Base-by-base conservation (phyloP, 257 asterid species). In the Jaltomata sinuosa region DNA sequence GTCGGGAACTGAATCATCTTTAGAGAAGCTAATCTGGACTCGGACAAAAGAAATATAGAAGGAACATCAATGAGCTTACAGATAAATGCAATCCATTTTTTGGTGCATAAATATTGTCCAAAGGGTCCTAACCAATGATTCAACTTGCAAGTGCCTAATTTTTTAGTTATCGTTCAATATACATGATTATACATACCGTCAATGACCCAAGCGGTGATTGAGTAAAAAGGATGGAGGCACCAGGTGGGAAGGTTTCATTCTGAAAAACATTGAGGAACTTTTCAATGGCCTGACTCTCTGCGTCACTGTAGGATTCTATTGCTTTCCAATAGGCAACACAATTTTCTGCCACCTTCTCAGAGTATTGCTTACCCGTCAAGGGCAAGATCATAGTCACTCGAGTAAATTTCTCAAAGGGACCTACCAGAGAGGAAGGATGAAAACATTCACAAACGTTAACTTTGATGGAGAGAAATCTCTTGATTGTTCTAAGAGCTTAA, bases 311-410 rank as follows among this genome's bases (percentile, higher is more conserved):
- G 65, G 86, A 88, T 53, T 94, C 98, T 3, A 85, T 47, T 14
- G 91, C 87, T 89, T 96, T 92, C 99, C 94, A 92, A 85, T 87
- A 79, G 3, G 97, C 95, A 36, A 90, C 87, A 83, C 98, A 93
- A 86, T 94, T 96, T 68, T 96, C 98, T 0, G 91, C 90, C 19
- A 96, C 99, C 87, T 94, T 96, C 90, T 89, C 97, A 1, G 99
- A 92, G 89, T 93, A 96, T 29, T 94, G 98, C 83, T 91, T 85
- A 34, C 99, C 99, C 74, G 97, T 92, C 59, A 96, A 87, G 10
- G 99, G 99, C 90, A 93, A 69, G 29, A 96, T 93, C 92, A 82
- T 92, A 4, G 91, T 94, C 89, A 94, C 97, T 83, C 67, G 89
- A 3, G 90, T 91, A 88, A 94, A 88, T 85, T 96, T 96, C 85